Conservation (phyloP, 441 rosid genomes). For the Populus hybrid region DNA sequence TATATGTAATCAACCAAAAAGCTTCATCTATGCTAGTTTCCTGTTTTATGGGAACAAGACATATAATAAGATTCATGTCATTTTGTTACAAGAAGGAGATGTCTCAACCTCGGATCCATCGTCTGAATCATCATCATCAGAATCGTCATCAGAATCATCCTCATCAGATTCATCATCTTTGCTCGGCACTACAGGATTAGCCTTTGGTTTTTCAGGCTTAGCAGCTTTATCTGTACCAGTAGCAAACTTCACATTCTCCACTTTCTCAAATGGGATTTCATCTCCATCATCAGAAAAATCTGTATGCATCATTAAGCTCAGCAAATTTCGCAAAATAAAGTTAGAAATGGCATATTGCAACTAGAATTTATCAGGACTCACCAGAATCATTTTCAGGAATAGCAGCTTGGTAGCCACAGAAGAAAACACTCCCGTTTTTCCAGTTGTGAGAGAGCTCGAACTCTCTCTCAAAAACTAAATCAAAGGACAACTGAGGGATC, state of each 20-base stretch:
- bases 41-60: too few relatives aligned
- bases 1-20: too few relatives aligned
- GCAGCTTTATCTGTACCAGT: slow-evolving; percentile 18
- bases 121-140: too few relatives aligned
- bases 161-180: slow-evolving; percentile 1
- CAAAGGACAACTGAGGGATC: slow-evolving; percentile 54
- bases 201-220: slow-evolving; percentile 40
- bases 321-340: too few relatives aligned
- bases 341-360: too few relatives aligned
- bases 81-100: too few relatives aligned
- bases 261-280: slow-evolving; percentile 17
- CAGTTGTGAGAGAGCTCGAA: slow-evolving; percentile 76
- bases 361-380: too few relatives aligned
- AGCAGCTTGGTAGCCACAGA: slow-evolving; percentile 11
- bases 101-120: too few relatives aligned
- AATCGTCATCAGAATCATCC: too few relatives aligned
- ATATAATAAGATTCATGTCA: too few relatives aligned
- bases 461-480: slow-evolving; percentile 62
- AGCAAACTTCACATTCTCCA: slow-evolving; percentile 26
- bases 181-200: slow-evolving; percentile 23
- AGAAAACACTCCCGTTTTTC: too few relatives aligned
- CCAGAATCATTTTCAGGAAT: slow-evolving; percentile 2
- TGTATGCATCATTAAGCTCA: not conserved
- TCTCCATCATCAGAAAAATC: slow-evolving; percentile 26
- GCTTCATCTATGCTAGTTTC: too few relatives aligned